Evolutionary conservation across 208 protist species (phyloP), one percentile per base, ranked within the genome.

Genomic region (Trypanosoma conorhini): DNA sequence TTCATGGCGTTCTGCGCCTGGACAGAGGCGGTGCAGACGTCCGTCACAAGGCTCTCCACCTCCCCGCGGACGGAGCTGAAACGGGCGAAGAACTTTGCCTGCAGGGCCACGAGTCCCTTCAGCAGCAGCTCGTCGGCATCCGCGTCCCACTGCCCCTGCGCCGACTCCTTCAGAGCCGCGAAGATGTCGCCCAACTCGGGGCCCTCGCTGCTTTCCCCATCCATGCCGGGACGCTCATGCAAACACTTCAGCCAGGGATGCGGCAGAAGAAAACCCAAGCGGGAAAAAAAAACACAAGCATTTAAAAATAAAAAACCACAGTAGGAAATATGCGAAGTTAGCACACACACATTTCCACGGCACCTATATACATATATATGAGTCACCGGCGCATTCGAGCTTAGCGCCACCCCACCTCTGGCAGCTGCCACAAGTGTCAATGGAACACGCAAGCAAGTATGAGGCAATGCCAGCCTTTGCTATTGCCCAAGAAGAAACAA

Each of bases 1-100:
- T 86, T 91, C 66, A 88, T 80, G 15, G 79, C 67, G 71, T 91
- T 94, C 24, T 79, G 48, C 62, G 91, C 68, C 52, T 69, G 62
- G 48, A 72, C 62, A 72, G 80, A 78, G 12, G 77, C 67, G 3
- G 71, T 71, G 5, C 51, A 52, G 15, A 76, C 75, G 65, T 80
- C 72, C 17, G 79, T 46, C 52, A 50, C 60, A 48, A 89, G 78
- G 13, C 51, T 60, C 19, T 87, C 77, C 9, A 92, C 76, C 5
- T 72, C 66, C 0, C 67, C 51, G 54, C 60, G 64, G 33, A 78
- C 58, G 48, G 66, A 72, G 57, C 9, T 42, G 58, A 81, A 74
- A 59, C 64, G 66, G 5, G 60, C 62, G 24, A 28, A 72, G 48
- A 80, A 67, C 48, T 67, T 80, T 38, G 77, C 73, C 56, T 85